Percentiles rank a stretch among this genome's conserved stretches.
Evolutionary conservation across 441 rosid genomes (phyloP).

Genomic region (Gossypium aridum): DNA sequence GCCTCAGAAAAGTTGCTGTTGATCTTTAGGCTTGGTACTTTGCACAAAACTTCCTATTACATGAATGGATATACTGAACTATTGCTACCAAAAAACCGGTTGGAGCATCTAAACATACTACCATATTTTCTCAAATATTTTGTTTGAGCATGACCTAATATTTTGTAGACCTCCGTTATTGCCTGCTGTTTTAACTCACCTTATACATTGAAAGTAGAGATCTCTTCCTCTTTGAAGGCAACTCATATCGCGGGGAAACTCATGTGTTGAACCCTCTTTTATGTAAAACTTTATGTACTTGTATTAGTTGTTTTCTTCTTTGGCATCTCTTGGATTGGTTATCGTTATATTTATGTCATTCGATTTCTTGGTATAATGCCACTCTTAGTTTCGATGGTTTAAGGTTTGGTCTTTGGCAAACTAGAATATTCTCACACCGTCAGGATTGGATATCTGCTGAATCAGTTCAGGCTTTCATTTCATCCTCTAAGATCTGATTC

Average conservation of each 20-base stretch:
- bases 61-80: not conserved
- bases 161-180: not conserved
- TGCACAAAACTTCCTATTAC: not conserved
- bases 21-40: not conserved
- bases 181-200: not conserved
- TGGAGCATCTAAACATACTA: not conserved
- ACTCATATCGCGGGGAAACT: not conserved
- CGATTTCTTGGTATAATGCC: not conserved
- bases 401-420: not conserved
- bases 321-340: not conserved
- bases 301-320: not conserved
- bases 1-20: not conserved
- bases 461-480: not conserved
- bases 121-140: not conserved
- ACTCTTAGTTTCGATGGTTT: not conserved
- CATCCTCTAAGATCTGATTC: not conserved
- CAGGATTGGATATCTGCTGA: not conserved
- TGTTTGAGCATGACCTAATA: not conserved
- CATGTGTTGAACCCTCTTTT: not conserved
- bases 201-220: not conserved
- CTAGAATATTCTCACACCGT: not conserved
- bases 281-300: not conserved
- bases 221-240: not conserved
- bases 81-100: not conserved
- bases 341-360: not conserved